Base-by-base conservation (phyloP, 495 filamentous ascomycete species). In the Penicillium subrubescens region DNA sequence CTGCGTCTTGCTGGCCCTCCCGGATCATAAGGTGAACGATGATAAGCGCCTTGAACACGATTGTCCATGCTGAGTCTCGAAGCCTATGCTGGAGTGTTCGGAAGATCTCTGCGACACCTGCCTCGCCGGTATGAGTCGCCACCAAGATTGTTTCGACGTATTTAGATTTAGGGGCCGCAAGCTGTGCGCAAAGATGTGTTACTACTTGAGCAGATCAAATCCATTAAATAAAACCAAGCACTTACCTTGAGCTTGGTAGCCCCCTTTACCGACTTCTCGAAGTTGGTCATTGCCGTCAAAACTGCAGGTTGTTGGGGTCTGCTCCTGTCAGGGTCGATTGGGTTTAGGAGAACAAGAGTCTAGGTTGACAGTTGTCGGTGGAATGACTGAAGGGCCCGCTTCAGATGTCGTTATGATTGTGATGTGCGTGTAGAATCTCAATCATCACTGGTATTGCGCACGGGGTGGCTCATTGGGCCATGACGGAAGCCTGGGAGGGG, bases 141-240 rank as follows among this genome's bases (percentile, higher is more conserved):
- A 96, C 85, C 21, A 99, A 85, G 73, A 99, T 97, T 72, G 97
- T 92, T 75, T 99, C 96, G 80, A 99, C 94, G 81, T 99, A 99
- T 82, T 99, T 99, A 54, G 96, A 94, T 82, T 99, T 99, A 25
- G 95, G 95, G 63, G 95, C 90, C 57, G 96, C 95, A 78, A 93
- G 90, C 91, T 97, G 72, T 73, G 34, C 17, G 27, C 46, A 25
- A 8, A 50, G 52, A 21, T 54, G 19, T n/a, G 43, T 64, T 31
- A 72, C 31, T 51, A 23, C 14, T 7, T 46, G 63, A 33, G 0
- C 23, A 8, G 1, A 12, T 27, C 21, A 15, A 31, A 8, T 1
- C 8, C 33, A 29, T 7, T 50, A 19, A 21, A 1, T 10, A 29
- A 25, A 41, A 44, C 8, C 31, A 19, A 21, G 5, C 23, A 77